Percentiles rank a stretch among this genome's conserved stretches.
phyloP scores from a whole-genome alignment of 2,329 filamentous ascomycete species.

The Emergomyces africanus region DNA sequence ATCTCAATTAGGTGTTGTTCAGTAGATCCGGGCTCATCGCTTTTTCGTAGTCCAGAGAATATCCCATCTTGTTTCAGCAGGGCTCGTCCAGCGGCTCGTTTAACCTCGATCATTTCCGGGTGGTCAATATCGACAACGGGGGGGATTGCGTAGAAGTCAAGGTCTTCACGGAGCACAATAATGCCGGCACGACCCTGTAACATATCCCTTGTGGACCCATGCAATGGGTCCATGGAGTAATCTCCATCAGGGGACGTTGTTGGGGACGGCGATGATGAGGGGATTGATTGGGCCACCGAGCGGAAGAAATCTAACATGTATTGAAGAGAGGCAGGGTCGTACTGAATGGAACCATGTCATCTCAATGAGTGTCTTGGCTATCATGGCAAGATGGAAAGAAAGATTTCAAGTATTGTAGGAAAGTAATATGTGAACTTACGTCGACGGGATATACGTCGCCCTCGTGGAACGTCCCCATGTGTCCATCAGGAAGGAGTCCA shows the following conservation, averaged over 20 bases:
- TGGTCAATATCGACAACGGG: slow-evolving; percentile 73
- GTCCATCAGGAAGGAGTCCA: slow-evolving; percentile 91
- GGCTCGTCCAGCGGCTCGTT: slow-evolving; percentile 79
- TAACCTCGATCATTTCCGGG: slow-evolving; percentile 88
- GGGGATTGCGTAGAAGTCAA: slow-evolving; percentile 96
- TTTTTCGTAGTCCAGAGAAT: slow-evolving; percentile 88
- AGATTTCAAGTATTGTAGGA: slow-evolving; percentile 8
- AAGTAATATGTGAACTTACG: slow-evolving; percentile 46
- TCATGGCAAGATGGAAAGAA: slow-evolving; percentile 1
- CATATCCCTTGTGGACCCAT: slow-evolving; percentile 59
- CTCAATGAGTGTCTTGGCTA: background rate
- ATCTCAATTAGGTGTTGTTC: slow-evolving; percentile 99
- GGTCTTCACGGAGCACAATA: slow-evolving; percentile 88
- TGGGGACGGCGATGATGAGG: slow-evolving; percentile 52
- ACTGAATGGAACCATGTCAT: slow-evolving; percentile 45
- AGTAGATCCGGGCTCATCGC: slow-evolving; percentile 89
- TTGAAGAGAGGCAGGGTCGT: slow-evolving; percentile 88
- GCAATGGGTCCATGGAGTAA: slow-evolving; percentile 58
- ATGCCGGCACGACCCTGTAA: slow-evolving; percentile 83
- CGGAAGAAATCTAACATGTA: slow-evolving; percentile 99
- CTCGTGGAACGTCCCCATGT: slow-evolving; percentile 86
- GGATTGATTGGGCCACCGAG: slow-evolving; percentile 87
- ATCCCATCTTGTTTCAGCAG: slow-evolving; percentile 84
- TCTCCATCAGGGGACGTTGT: slow-evolving; percentile 48
- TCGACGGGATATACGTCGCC: slow-evolving; percentile 94